Evolutionary conservation across 2,329 filamentous ascomycete species (phyloP).

Genomic region (Endoconidiophora polonica): DNA sequence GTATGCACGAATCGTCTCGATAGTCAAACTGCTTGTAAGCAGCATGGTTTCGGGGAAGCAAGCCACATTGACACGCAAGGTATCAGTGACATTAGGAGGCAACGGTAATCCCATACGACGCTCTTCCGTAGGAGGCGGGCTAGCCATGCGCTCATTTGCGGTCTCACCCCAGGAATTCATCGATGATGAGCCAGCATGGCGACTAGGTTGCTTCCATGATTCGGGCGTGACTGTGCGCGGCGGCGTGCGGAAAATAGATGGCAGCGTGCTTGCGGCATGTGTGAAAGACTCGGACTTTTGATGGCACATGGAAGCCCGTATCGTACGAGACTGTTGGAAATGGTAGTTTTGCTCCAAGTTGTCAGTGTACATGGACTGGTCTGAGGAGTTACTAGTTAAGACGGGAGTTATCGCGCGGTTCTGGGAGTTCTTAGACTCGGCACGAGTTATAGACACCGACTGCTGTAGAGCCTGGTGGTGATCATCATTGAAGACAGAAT

Average conservation of each 20-base stretch:
- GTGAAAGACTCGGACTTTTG: background rate
- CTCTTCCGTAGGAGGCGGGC: background rate
- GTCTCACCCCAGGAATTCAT: constrained; percentile 22
- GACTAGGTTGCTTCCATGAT: constrained; percentile 6
- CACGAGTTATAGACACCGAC: background rate
- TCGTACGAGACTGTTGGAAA: background rate
- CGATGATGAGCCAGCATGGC: constrained; percentile 17
- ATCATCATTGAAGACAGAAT: background rate
- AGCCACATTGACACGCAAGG: constrained; percentile 33
- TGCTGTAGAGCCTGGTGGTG: background rate
- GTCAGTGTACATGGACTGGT: too few species aligned
- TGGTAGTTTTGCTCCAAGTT: too few species aligned
- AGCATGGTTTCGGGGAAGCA: constrained; percentile 46
- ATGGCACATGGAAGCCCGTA: background rate
- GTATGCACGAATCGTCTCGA: constrained; percentile 41
- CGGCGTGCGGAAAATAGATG: background rate
- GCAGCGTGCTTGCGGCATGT: background rate
- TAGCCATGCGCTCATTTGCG: constrained; percentile 16
- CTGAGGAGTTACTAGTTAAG: background rate
- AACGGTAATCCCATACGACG: constrained; percentile 26
- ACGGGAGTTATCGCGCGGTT: background rate
- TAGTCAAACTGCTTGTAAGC: constrained; percentile 34
- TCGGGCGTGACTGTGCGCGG: constrained; percentile 3
- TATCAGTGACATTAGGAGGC: constrained; percentile 36
- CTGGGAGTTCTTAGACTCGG: too few species aligned